Base-by-base conservation (phyloP, 805 yeast genomes). In the Nakazawaea ishiwadae region DNA sequence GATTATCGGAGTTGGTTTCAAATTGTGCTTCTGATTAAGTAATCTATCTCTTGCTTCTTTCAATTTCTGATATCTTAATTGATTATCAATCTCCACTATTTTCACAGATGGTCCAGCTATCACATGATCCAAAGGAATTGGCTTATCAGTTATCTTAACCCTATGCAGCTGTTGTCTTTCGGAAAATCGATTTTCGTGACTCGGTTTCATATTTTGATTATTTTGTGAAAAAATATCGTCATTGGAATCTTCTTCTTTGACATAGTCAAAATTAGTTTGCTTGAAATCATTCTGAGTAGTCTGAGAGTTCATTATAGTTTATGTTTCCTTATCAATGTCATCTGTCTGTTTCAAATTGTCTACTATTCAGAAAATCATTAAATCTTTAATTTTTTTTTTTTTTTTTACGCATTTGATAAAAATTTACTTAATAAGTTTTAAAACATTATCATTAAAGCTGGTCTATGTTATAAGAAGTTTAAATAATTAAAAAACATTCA, bases 81-180 rank as follows among this genome's bases (percentile, higher is more conserved):
- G 17, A n/a, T 32, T 39, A 16, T 26, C 31, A 24, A 18, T 16
- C 15, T 28, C 39, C 31, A 29, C 31, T 26, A 18, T 16, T 20
- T 28, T 33, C 31, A 29, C 35, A 7, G 24, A 11, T 3, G 12
- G 10, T 18, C 15, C n/a, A 18, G 12, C 24, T 5, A n/a, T 19
- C 12, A 32, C 12, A 15, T n/a, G n/a, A 15, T 41, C 44, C 30
- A 41, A 31, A 7, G 44, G 44, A n/a, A 41, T 35, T 4, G 44
- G 44, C 21, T 36, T 41, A 20, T 41, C 44, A 11, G 30, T 23
- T 7, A 41, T 35, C 12, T 35, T 28, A 9, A 40, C 20, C 15
- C 31, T 18, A 5, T 17, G 37, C 19, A n/a, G 31, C 12, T 17
- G 26, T 28, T 11, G 32, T 28, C 7, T 1, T n/a, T n/a, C n/a